These are phyloP conservation scores for Pugionium cornutum DNA, from an alignment of 345 rosid genomes.

Conservation along the genomic window DNA sequence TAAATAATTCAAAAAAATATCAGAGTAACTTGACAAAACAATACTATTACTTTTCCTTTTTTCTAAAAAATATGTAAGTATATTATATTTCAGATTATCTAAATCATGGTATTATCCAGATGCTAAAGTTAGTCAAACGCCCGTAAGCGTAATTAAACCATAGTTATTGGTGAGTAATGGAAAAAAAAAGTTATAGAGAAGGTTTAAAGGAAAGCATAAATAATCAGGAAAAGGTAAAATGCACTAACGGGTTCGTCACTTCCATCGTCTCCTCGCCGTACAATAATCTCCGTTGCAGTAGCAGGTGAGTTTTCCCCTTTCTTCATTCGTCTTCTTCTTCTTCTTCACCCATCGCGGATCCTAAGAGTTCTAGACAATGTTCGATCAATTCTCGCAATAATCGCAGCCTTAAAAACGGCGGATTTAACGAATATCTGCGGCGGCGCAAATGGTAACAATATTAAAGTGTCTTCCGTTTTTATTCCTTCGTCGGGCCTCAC, in stretches of 20 bases:
- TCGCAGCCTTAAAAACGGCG: not conserved
- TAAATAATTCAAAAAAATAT: too few relatives aligned
- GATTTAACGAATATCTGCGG: not conserved
- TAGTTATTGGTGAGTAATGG: too few relatives aligned
- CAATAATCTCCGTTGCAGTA: not conserved
- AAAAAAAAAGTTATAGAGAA: too few relatives aligned
- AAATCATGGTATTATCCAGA: too few relatives aligned
- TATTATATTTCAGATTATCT: too few relatives aligned
- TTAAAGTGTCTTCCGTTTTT: not conserved
- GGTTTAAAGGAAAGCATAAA: not conserved
- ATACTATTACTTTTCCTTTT: too few relatives aligned
- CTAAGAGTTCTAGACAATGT: not conserved
- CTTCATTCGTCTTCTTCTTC: slow-evolving; percentile 12
- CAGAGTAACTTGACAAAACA: too few relatives aligned
- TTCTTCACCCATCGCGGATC: not conserved
- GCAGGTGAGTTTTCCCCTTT: not conserved
- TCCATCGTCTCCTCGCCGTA: not conserved
- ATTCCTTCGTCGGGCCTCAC: not conserved
- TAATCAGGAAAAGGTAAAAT: not conserved
- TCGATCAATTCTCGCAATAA: not conserved
- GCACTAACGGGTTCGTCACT: slow-evolving; percentile 16
- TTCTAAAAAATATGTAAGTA: too few relatives aligned
- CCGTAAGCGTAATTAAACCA: too few relatives aligned
- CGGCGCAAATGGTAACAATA: not conserved
- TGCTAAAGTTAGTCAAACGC: too few relatives aligned